Conservation (phyloP, 345 rosid species). For the Melaleuca alternifolia region DNA sequence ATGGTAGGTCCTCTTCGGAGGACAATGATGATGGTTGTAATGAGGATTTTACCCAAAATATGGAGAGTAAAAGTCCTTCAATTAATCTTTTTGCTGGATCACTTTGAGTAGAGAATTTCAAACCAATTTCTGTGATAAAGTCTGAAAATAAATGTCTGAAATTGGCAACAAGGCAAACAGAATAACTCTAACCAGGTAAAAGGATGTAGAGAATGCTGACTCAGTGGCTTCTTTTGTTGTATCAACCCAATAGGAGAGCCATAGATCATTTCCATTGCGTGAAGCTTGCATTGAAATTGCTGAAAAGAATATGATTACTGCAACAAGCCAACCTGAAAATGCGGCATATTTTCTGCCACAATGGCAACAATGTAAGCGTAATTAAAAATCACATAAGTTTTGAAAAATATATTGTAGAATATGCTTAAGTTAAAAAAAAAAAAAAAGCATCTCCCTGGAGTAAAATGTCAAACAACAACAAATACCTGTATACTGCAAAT, state of each 20-base stretch:
- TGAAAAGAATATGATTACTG: slow-evolving; percentile 50
- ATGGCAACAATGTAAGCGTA: not conserved
- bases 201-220: slow-evolving; percentile 46
- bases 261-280: slow-evolving; percentile 84
- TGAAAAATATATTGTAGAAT: not conserved
- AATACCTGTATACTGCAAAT: slow-evolving; percentile 61
- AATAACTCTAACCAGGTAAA: slow-evolving; percentile 51
- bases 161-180: not conserved
- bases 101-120: not conserved
- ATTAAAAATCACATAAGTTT: not conserved
- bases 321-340: slow-evolving; percentile 67
- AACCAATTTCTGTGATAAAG: not conserved
- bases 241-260: slow-evolving; percentile 95
- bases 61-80: not conserved
- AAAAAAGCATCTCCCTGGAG: not conserved
- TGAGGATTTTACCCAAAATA: not conserved
- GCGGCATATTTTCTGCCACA: slow-evolving; percentile 64
- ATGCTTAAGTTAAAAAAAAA: not conserved
- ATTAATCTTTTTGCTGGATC: not conserved
- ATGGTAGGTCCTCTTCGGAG: not conserved
- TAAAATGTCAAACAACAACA: not conserved
- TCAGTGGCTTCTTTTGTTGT: slow-evolving; percentile 35
- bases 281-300: slow-evolving; percentile 94
- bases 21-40: not conserved
- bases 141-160: not conserved